phyloP scores from a whole-genome alignment of 2,329 filamentous ascomycete genomes.

The Penicillium janthinellum region DNA sequence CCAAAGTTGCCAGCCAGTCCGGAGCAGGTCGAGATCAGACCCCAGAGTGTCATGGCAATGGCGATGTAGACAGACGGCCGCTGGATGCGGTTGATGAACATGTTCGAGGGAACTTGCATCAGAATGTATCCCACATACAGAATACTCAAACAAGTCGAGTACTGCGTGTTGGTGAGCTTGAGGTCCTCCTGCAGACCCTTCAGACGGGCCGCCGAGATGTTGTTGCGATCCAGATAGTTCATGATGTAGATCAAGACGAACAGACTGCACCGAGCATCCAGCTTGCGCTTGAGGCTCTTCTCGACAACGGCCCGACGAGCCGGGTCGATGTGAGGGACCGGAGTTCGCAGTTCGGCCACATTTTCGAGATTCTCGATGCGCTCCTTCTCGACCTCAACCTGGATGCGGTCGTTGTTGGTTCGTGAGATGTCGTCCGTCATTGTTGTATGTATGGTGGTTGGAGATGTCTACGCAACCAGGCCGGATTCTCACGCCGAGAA shows the following conservation, averaged over 20 bases:
- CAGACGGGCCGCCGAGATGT: slow-evolving; percentile 44
- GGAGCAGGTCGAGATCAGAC: slow-evolving; percentile 60
- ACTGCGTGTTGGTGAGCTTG: slow-evolving; percentile 38
- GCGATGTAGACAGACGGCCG: slow-evolving; percentile 49
- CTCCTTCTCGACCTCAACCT: slow-evolving; percentile 24
- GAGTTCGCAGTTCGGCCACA: slow-evolving; percentile 17
- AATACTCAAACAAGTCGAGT: slow-evolving; percentile 47
- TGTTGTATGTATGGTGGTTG: slow-evolving; percentile 1
- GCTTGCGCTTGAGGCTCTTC: slow-evolving; percentile 32
- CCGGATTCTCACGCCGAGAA: slow-evolving; percentile 11
- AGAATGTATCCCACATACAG: slow-evolving; percentile 51
- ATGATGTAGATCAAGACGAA: slow-evolving; percentile 32
- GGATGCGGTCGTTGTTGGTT: slow-evolving; percentile 12
- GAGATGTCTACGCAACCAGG: slow-evolving; percentile 5
- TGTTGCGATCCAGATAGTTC: slow-evolving; percentile 47
- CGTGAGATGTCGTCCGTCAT: slow-evolving; percentile 28
- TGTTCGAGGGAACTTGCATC: slow-evolving; percentile 51
- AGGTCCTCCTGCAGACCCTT: slow-evolving; percentile 44
- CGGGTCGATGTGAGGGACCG: slow-evolving; percentile 23
- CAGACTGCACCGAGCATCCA: slow-evolving; percentile 30
- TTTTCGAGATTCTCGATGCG: slow-evolving; percentile 23
- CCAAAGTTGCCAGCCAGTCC: slow-evolving; percentile 45
- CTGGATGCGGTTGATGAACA: slow-evolving; percentile 50
- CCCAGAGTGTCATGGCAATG: slow-evolving; percentile 58
- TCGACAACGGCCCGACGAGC: slow-evolving; percentile 26